phyloP scores from a whole-genome alignment of 78 protist species.

The Cavenderia fasciculata region DNA sequence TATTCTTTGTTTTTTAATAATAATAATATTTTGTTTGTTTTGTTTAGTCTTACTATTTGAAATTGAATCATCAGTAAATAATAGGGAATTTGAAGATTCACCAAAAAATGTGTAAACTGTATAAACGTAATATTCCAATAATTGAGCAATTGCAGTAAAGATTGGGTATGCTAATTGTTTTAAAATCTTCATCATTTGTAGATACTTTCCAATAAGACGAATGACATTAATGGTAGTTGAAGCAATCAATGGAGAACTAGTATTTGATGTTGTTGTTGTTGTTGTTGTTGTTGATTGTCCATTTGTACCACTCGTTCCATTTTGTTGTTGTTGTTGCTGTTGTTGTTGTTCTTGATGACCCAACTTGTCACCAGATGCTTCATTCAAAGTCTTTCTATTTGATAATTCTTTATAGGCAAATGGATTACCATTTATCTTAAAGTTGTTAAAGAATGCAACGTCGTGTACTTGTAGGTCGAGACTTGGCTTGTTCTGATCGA shows the following conservation, averaged over 20 bases:
- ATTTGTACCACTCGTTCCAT: not conserved
- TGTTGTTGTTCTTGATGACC: not conserved
- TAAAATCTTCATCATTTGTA: constrained; percentile 81
- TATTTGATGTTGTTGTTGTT: not conserved
- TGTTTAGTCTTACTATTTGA: not conserved
- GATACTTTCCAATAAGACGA: constrained; percentile 67
- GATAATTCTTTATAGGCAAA: constrained; percentile 8
- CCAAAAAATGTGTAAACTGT: constrained; percentile 60
- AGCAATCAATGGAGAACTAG: constrained; percentile 35
- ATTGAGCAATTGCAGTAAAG: constrained; percentile 69
- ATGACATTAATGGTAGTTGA: constrained; percentile 75
- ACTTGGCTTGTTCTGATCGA: not conserved
- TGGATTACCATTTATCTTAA: constrained; percentile 62
- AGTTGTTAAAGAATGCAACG: constrained; percentile 22
- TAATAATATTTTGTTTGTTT: not conserved
- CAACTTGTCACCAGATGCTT: constrained; percentile 27
- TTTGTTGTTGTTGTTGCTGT: not conserved
- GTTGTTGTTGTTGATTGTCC: not conserved
- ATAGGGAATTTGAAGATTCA: not conserved
- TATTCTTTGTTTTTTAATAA: not conserved
- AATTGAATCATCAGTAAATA: constrained; percentile 9
- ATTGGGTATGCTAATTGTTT: constrained; percentile 56
- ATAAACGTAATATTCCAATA: constrained; percentile 75
- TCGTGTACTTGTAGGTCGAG: constrained; percentile 2
- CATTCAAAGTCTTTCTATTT: constrained; percentile 29